Conservation (phyloP, 176 grass and related monocot genomes). For the Oryza coarctata region DNA sequence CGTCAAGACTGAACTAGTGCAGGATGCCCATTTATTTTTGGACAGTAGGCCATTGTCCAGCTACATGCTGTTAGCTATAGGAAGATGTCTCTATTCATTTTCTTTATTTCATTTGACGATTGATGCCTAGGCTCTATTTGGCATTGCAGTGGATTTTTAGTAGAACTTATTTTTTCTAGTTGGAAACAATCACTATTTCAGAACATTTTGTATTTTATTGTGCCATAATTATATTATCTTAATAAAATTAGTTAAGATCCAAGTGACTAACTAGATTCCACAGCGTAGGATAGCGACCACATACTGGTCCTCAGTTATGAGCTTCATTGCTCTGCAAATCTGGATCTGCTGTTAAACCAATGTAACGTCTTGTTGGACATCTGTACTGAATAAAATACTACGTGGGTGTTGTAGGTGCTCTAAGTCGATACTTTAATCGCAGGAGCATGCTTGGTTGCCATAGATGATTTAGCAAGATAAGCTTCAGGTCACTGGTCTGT, state of each 20-base stretch:
- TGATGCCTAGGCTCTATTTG: not conserved
- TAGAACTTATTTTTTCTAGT: not conserved
- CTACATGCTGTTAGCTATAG: not conserved
- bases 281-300: not conserved
- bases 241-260: not conserved
- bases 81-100: not conserved
- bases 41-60: not conserved
- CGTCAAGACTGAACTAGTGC: not conserved
- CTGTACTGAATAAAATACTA: not conserved
- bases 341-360: not conserved
- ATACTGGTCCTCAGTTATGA: not conserved
- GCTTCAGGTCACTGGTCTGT: not conserved
- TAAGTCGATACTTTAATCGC: not conserved
- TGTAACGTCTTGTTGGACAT: not conserved
- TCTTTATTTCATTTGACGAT: slow-evolving; percentile 6
- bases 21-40: not conserved
- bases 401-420: not conserved
- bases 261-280: not conserved
- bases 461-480: not conserved
- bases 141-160: not conserved
- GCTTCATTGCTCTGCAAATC: not conserved
- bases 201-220: not conserved
- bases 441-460: not conserved
- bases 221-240: not conserved
- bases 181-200: not conserved